Base-by-base conservation (phyloP, 768 basidiomycete species). In the Chalciporus sphaerocephalus region DNA sequence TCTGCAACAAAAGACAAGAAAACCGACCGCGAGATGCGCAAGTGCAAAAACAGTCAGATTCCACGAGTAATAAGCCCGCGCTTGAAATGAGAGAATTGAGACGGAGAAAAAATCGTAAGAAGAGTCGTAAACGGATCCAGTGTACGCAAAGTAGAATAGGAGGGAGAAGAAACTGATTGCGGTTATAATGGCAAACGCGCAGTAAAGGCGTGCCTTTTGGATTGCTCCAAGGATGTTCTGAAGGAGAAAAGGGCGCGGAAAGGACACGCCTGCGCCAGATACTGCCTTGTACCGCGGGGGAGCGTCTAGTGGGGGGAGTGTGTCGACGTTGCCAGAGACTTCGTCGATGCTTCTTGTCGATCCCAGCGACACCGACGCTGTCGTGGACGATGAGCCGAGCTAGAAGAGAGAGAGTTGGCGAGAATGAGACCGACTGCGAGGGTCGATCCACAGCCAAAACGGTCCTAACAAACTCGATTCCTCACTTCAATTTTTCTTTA, bases 161-260 rank as follows among this genome's bases (percentile, higher is more conserved):
- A 56, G 50, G 49, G 5, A 25, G 53, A 40, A 54, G 54, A 61
- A 53, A 46, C 55, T 48, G 57, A 59, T 59, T 53, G 56, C 51
- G 46, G 53, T 53, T 55, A 56, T 32, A 45, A 62, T 78, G 87
- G 86, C 86, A 73, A 74, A 91, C 87, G 87, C 87, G 76, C 87
- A 89, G 75, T 84, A 76, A 90, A 91, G 87, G 87, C 87, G 87
- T 76, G 86, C 86, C 86, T 89, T 89, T 90, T 89, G 61, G 57
- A 54, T 54, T 59, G 66, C 57, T 65, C 64, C 60, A 53, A 40
- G 55, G 59, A 54, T 59, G 60, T 56, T 58, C 61, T 57, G 55
- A 50, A 41, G 48, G 25, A 46, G 42, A 20, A 41, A 28, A 42
- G 30, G 56, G 57, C 57, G 51, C 60, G 53, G 47, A 41, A 44